These are phyloP conservation scores for Rhynchosporium agropyri DNA, from an alignment of 2,329 filamentous ascomycete genomes.

Conservation along the genomic window DNA sequence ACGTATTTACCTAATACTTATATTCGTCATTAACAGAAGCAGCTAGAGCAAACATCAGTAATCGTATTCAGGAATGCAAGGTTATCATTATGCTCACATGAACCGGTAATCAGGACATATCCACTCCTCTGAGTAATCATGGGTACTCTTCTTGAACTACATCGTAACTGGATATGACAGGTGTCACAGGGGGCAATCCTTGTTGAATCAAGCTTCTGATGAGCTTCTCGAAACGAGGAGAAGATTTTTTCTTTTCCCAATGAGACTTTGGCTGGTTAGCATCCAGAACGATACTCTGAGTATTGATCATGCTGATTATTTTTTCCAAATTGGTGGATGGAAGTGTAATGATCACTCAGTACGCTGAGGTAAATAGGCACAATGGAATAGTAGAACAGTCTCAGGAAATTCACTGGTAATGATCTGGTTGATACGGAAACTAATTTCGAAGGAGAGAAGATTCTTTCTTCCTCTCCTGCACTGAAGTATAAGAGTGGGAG, in stretches of 20 bases:
- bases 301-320: background rate
- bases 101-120: conserved; percentile 1
- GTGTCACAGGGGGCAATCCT: background rate
- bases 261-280: conserved; percentile 3
- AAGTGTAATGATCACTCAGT: no score
- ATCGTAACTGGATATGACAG: conserved; percentile 13
- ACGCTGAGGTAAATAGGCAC: no score
- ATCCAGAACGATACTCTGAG: conserved; percentile 1
- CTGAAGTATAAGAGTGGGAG: no score
- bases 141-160: conserved; percentile 7
- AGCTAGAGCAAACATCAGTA: conserved; percentile 5
- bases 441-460: no score
- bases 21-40: conserved; percentile 1
- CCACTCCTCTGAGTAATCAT: background rate
- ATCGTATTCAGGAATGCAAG: background rate
- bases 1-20: background rate
- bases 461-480: no score
- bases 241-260: conserved; percentile 3
- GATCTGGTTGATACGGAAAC: no score
- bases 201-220: conserved; percentile 1
- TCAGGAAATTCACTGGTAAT: no score
- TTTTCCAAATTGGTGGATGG: background rate
- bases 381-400: no score
- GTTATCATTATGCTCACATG: conserved; percentile 1
- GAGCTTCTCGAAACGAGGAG: conserved; percentile 6